A percentile compares a stretch with the other conserved stretches of the same genome.
These are phyloP conservation scores for Viola pubescens DNA, from an alignment of 441 rosid genomes.

Conservation along the genomic window DNA sequence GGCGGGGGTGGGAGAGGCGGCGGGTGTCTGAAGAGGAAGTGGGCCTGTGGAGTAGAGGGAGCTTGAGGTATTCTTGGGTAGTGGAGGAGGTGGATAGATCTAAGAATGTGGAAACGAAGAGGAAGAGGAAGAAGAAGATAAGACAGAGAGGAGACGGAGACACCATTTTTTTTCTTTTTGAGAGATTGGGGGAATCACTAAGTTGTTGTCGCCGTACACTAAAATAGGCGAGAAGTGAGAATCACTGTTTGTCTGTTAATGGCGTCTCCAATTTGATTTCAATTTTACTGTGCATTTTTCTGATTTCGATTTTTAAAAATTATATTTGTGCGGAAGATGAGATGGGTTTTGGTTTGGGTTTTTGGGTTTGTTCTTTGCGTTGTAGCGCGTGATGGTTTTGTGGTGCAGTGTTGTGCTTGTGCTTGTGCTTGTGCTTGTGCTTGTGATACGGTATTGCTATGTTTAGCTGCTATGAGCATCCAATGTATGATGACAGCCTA, in stretches of 20 bases:
- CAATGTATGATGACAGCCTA: background rate
- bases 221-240: no score
- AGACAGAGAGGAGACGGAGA: constrained; percentile 14
- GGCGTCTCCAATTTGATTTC: no score
- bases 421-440: no score
- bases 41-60: constrained; percentile 55
- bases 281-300: no score
- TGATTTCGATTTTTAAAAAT: no score
- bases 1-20: constrained; percentile 34
- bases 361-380: no score
- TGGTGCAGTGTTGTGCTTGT: no score
- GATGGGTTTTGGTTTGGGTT: no score
- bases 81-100: constrained; percentile 20
- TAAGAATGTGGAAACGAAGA: constrained; percentile 16
- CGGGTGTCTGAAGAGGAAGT: constrained; percentile 34
- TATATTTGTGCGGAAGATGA: no score
- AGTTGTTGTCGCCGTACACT: background rate
- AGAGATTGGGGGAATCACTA: background rate
- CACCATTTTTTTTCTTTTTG: constrained; percentile 7
- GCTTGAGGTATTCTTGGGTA: constrained; percentile 35
- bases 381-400: no score
- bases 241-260: no score
- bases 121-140: constrained; percentile 17
- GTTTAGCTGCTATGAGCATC: background rate
- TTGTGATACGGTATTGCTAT: background rate